Percentiles rank a stretch among this genome's conserved stretches.
Evolutionary conservation across 2,329 filamentous ascomycete genomes (phyloP).

Genomic region (Sarocladium brachiariae): DNA sequence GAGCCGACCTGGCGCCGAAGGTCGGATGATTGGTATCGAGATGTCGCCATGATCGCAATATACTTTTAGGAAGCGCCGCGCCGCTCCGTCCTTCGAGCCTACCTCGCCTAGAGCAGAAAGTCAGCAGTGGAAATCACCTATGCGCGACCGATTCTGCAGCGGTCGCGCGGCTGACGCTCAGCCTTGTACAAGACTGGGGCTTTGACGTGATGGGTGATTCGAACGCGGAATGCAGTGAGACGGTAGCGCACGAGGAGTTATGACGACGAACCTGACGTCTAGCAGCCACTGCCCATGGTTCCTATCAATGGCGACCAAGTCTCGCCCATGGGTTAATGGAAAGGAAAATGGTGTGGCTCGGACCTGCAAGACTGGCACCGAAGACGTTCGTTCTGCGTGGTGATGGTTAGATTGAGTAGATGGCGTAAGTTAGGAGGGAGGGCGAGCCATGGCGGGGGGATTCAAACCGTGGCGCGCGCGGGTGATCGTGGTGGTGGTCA

Average conservation of each 20-base stretch:
- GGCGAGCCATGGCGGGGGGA: neutral
- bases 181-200: no score
- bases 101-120: slow-evolving; percentile 23
- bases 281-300: slow-evolving; percentile 41
- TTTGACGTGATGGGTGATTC: slow-evolving; percentile 10
- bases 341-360: neutral
- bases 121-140: slow-evolving; percentile 15
- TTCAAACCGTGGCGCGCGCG: neutral
- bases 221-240: neutral
- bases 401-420: neutral
- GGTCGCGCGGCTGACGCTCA: no score
- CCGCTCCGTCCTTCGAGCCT: slow-evolving; percentile 6
- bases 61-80: slow-evolving; percentile 5
- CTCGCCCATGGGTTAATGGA: slow-evolving; percentile 34
- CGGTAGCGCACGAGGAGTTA: slow-evolving; percentile 13
- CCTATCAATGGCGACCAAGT: slow-evolving; percentile 34
- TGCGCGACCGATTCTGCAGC: no score
- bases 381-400: neutral
- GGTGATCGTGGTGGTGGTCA: no score
- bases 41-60: slow-evolving; percentile 35
- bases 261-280: slow-evolving; percentile 34
- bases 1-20: slow-evolving; percentile 48
- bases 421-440: neutral
- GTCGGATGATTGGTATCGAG: slow-evolving; percentile 38
- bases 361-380: no score